A percentile compares a stretch with the other conserved stretches of the same genome.
Conservation (phyloP, 495 filamentous ascomycete genomes). For the Xylaria venustula region DNA sequence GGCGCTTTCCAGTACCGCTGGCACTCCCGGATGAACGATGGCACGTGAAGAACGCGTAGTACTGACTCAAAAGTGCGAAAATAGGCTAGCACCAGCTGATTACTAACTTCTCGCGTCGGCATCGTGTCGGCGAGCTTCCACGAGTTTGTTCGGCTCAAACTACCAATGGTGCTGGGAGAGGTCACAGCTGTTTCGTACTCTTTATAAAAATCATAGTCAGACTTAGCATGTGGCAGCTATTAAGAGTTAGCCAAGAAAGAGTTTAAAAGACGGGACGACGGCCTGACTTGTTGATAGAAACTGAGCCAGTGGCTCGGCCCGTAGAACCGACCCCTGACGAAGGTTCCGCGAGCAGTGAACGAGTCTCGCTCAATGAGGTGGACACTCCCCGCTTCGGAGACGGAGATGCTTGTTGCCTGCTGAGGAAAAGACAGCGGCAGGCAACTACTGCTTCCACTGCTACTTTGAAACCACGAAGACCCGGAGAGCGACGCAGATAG, state of each 20-base stretch:
- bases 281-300: not conserved
- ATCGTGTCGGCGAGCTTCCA: slow-evolving; percentile 15
- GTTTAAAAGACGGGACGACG: not conserved
- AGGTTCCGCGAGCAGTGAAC: not conserved
- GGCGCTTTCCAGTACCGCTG: slow-evolving; percentile 23
- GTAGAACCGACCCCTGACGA: not conserved
- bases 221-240: not conserved
- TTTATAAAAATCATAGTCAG: not conserved
- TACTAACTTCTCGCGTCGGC: slow-evolving; percentile 39
- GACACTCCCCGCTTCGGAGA: not conserved
- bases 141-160: not conserved
- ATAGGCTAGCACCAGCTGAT: slow-evolving; percentile 35
- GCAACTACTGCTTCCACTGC: not conserved
- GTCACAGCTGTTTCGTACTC: not conserved
- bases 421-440: not conserved
- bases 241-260: not conserved
- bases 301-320: not conserved
- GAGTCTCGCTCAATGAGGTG: not conserved
- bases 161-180: not conserved
- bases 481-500: too few species aligned
- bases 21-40: slow-evolving; percentile 36
- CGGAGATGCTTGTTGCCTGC: not conserved
- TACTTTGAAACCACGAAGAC: not conserved
- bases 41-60: slow-evolving; percentile 39
- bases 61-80: slow-evolving; percentile 34